Conservation (phyloP, 495 filamentous ascomycete genomes). For the Alectoria sarmentosa region DNA sequence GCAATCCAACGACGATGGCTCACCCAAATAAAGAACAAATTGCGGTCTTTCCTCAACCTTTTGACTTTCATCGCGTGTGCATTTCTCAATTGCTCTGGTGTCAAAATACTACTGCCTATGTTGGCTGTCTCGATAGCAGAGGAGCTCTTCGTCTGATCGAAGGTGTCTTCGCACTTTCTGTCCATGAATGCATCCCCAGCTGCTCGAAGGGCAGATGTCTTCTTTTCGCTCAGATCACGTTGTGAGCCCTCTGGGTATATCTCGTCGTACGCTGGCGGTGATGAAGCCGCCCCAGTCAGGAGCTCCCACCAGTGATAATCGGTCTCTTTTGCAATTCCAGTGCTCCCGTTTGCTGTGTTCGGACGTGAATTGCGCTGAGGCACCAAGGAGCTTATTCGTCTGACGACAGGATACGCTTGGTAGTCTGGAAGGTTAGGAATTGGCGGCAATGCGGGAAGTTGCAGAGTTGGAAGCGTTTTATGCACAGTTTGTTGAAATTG, state of each 20-base stretch:
- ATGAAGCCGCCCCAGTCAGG: conserved; percentile 44
- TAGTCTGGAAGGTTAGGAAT: conserved; percentile 65
- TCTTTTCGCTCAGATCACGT: conserved; percentile 49
- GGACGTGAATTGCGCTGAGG: conserved; percentile 46
- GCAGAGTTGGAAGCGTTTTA: conserved; percentile 60
- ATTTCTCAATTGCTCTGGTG: conserved; percentile 59
- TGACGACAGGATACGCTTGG: conserved; percentile 63
- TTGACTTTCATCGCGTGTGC: conserved; percentile 72
- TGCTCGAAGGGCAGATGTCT: conserved; percentile 51
- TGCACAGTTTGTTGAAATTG: conserved; percentile 68
- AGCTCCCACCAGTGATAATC: conserved; percentile 66
- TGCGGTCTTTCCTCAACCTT: conserved; percentile 64
- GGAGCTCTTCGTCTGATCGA: conserved; percentile 39
- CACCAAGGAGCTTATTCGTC: conserved; percentile 67
- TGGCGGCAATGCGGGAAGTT: conserved; percentile 48
- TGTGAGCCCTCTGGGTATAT: conserved; percentile 55
- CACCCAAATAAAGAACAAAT: conserved; percentile 85
- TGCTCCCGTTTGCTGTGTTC: conserved; percentile 35
- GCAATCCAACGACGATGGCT: conserved; percentile 35
- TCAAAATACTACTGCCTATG: conserved; percentile 44
- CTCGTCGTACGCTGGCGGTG: conserved; percentile 74
- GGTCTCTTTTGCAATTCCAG: conserved; percentile 43
- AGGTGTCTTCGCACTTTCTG: conserved; percentile 55
- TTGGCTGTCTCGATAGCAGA: conserved; percentile 38
- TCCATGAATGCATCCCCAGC: conserved; percentile 60